phyloP scores from a whole-genome alignment of 2,329 filamentous ascomycete species.

The Sclerotinia borealis region DNA sequence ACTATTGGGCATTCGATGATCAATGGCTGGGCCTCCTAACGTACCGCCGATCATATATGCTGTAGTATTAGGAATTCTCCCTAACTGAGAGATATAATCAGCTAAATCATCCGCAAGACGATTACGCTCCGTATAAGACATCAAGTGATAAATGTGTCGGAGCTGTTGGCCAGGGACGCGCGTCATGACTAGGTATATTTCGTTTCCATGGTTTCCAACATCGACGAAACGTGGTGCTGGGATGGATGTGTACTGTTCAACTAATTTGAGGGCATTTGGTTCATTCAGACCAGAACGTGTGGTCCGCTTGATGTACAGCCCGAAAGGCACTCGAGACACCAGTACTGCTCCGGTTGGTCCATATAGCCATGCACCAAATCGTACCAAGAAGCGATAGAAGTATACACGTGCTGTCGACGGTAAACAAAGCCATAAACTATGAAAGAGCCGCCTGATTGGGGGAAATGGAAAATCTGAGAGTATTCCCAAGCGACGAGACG shows the following conservation, averaged over 20 bases:
- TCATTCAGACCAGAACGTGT: neutral
- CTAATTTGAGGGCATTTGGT: neutral
- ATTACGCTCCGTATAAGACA: neutral
- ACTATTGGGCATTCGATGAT: neutral
- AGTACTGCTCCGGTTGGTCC: neutral
- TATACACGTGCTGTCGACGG: neutral
- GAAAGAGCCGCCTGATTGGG: neutral
- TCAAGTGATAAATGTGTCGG: neutral
- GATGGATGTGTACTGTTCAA: neutral
- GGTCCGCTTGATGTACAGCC: neutral
- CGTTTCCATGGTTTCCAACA: neutral
- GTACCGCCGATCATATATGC: neutral
- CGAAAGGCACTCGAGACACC: neutral
- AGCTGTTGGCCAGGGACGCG: neutral
- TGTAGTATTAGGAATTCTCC: neutral
- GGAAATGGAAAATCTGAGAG: neutral
- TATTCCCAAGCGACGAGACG: no score
- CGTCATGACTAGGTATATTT: neutral
- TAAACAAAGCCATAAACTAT: neutral
- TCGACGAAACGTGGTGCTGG: neutral
- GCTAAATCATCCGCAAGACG: neutral
- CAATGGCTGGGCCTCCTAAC: neutral
- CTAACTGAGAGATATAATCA: neutral
- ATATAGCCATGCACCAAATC: neutral
- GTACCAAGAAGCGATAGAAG: neutral